A percentile compares a stretch with the other conserved stretches of the same genome.
These are phyloP conservation scores for Bipolaris zeicola DNA, from an alignment of 2,329 filamentous ascomycete species.

Conservation along the genomic window DNA sequence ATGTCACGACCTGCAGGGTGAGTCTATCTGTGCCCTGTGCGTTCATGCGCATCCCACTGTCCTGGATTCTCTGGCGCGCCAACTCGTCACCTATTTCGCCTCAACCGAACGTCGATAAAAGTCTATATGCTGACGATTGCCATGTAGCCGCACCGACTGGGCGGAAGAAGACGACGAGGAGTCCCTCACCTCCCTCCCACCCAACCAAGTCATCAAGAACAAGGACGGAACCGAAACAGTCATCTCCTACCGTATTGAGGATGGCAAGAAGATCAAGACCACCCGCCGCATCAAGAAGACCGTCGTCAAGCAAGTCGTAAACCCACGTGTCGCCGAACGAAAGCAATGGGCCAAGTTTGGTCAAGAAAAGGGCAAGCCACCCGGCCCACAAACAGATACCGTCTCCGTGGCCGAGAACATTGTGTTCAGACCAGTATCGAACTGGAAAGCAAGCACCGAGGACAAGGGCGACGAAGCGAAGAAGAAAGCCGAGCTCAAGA, in stretches of 20 bases:
- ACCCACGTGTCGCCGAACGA: slow-evolving; percentile 94
- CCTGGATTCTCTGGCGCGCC: neutral
- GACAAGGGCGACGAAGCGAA: slow-evolving; percentile 75
- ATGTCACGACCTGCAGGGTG: slow-evolving; percentile 51
- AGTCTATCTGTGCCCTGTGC: slow-evolving; percentile 8
- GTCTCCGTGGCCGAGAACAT: slow-evolving; percentile 98
- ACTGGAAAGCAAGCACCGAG: slow-evolving; percentile 89
- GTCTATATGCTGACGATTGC: slow-evolving; percentile 14
- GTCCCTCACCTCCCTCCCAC: slow-evolving; percentile 80
- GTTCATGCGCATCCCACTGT: neutral
- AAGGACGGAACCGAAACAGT: slow-evolving; percentile 98
- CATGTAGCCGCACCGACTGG: slow-evolving; percentile 74
- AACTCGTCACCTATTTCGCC: neutral
- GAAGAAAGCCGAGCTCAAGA: slow-evolving; percentile 76
- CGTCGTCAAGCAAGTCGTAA: slow-evolving; percentile 89
- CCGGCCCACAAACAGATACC: slow-evolving; percentile 85
- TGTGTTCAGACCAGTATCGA: slow-evolving; percentile 88
- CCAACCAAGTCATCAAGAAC: slow-evolving; percentile 86
- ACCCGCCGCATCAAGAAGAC: slow-evolving; percentile 94
- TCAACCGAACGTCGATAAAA: neutral
- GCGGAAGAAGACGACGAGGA: slow-evolving; percentile 81
- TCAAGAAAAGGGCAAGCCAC: slow-evolving; percentile 79
- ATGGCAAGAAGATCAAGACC: slow-evolving; percentile 95
- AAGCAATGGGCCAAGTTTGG: slow-evolving; percentile 95
- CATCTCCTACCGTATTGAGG: slow-evolving; percentile 85